A percentile compares a stretch with the other conserved stretches of the same genome.
Evolutionary conservation across 768 basidiomycete genomes (phyloP).

Genomic region (Megacollybia marginata): DNA sequence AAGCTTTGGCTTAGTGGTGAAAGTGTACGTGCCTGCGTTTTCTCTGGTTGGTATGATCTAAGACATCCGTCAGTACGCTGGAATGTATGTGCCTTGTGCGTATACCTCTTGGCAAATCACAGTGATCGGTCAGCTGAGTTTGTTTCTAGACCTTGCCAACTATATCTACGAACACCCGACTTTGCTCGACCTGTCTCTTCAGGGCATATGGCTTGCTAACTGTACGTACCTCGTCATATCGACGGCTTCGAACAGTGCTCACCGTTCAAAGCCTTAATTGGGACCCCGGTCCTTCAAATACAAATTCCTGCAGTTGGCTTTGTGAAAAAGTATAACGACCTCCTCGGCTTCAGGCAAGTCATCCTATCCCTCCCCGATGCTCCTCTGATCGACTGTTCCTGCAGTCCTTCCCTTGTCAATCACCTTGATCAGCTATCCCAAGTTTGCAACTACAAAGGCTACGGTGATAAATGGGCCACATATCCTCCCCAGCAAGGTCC

Average conservation of each 20-base stretch:
- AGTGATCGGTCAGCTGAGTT: neutral
- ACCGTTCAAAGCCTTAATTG: no score
- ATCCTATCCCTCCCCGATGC: neutral
- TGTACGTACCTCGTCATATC: conserved; percentile 35
- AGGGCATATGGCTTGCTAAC: conserved; percentile 68
- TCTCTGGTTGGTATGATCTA: no score
- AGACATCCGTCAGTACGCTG: conserved; percentile 28
- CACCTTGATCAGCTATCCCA: conserved; percentile 46
- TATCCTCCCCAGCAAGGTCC: conserved; percentile 51
- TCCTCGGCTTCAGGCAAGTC: conserved; percentile 66
- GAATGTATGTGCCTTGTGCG: conserved; percentile 48
- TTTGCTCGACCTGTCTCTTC: conserved; percentile 45
- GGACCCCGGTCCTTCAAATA: conserved; percentile 38
- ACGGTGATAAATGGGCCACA: conserved; percentile 52
- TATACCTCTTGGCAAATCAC: neutral
- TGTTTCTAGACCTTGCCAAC: conserved; percentile 58
- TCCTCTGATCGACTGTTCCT: neutral
- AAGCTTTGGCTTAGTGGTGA: conserved; percentile 70
- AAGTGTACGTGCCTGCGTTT: conserved; percentile 25
- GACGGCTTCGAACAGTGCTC: neutral
- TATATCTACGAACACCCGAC: conserved; percentile 56
- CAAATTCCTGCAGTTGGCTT: conserved; percentile 70
- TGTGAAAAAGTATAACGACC: conserved; percentile 61
- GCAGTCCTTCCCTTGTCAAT: conserved; percentile 53
- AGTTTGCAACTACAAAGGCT: conserved; percentile 55